Base-by-base conservation (phyloP, 495 filamentous ascomycete species). In the Apodospora peruviana region DNA sequence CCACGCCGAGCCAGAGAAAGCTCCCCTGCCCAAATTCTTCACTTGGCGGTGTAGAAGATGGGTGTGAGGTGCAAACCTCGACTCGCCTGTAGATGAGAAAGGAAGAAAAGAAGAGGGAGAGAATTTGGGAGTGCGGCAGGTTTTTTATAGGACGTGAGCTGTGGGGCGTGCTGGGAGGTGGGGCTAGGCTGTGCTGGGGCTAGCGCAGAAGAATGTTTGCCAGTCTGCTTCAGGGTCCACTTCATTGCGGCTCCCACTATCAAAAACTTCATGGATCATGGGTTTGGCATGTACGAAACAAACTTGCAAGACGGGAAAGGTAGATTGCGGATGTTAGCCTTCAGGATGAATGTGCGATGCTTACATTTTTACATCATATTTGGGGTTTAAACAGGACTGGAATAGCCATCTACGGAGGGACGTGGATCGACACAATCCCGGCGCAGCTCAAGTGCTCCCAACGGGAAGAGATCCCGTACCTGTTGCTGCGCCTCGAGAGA, bases 31-130 rank as follows among this genome's bases (percentile, higher is more conserved):
- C n/a, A n/a, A 19, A n/a, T 29, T 36, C 62, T 62, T 60, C 63
- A 64, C 63, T 38, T 66, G 61, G 47, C 63, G 63, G 63, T 64
- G 63, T 55, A 66, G 54, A 45, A 20, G 12, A 34, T 16, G 7
- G 14, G 14, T 32, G 27, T 7, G 27, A 22, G 49, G 23, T 42
- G 50, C 32, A 23, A 8, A 37, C 12, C 51, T 39, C 22, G 42
- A 7, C 40, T 58, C 55, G 45, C 27, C 22, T 41, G 46, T n/a
- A n/a, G 45, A 55, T 43, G 48, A 41, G 39, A 24, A 18, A 40
- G 44, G 21, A 8, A 17, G 16, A 7, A 22, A 23, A 23, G 18
- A 42, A 40, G 36, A 5, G 27, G 12, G 12, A 8, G 17, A 44
- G 40, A 32, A 7, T 32, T 32, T 32, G 7, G 27, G 27, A 14